These are phyloP conservation scores for Colletotrichum caudatum DNA, from an alignment of 2,329 filamentous ascomycete genomes.

Conservation along the genomic window DNA sequence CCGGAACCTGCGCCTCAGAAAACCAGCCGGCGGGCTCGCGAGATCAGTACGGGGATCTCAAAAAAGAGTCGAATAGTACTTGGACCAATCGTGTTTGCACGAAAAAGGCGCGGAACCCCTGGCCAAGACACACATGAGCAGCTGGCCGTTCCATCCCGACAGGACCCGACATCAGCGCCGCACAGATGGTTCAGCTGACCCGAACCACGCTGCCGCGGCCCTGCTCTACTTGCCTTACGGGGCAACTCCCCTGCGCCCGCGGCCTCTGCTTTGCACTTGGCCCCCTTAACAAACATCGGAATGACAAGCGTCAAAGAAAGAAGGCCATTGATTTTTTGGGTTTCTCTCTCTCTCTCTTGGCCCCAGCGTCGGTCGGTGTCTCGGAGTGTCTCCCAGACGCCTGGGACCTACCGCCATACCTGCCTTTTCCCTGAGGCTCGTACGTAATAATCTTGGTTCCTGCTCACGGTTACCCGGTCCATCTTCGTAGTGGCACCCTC, in stretches of 20 bases:
- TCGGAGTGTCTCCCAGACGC: constrained; percentile 25
- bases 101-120: constrained; percentile 32
- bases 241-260: constrained; percentile 4
- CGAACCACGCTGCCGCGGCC: not conserved
- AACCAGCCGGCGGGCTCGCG: not conserved
- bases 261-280: constrained; percentile 21
- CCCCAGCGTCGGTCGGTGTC: constrained; percentile 12
- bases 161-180: constrained; percentile 31
- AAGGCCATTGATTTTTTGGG: not conserved
- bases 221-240: not conserved
- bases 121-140: not conserved
- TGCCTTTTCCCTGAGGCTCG: constrained; percentile 13
- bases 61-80: not conserved
- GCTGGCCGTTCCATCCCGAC: constrained; percentile 23
- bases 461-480: constrained; percentile 27
- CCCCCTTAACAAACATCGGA: not conserved
- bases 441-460: not conserved
- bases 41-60: not conserved
- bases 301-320: not conserved
- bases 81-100: constrained; percentile 23
- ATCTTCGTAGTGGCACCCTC: constrained; percentile 29
- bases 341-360: not conserved
- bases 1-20: not conserved
- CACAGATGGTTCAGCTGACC: constrained; percentile 28
- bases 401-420: not conserved